Base-by-base conservation (phyloP, 441 rosid genomes). In the Brassica balearica region DNA sequence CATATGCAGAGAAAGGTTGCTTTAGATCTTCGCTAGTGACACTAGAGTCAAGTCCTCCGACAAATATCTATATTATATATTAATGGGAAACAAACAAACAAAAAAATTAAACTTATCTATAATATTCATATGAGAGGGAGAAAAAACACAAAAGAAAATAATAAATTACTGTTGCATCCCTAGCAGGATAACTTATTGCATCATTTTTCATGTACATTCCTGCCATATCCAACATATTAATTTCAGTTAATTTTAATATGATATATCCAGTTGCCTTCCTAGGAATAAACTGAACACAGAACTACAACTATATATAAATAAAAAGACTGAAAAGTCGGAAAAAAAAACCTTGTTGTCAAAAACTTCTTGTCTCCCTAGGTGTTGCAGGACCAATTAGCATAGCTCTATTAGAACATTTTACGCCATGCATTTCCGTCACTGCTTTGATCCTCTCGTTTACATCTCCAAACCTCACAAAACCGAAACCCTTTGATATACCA, bases 371-470 rank as follows among this genome's bases (percentile, higher is more conserved):
- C 81, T 93, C 92, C 84, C 93, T 87, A 6, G 99, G 98, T 46
- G 98, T 91, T 61, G 98, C 97, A 71, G 94, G 90, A 80, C 98
- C 97, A 19, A 93, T 90, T 2, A 97, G 91, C 98, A 95, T 93
- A 46, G 96, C 90, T 86, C 99, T 88, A 84, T 88, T 91, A 5
- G 91, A 92, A 84, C 96, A 95, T 77, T 88, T 88, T 6, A 86
- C 86, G 65, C 99, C 97, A 80, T 93, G 86, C 99, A 95, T 95
- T 83, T 95, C 98, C 5, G 85, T 75, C 98, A 95, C 90, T 27
- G 98, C 98, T 76, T 87, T 86, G 32, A 87, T 82, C 76, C 92
- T 88, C 76, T 95, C 99, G 68, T 22, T 82, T 60, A 91, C 97
- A 75, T 95, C 98, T 46, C 94, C 95, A 81, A 95, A 95, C 84